Evolutionary conservation across 495 filamentous ascomycete genomes (phyloP), one percentile per base, ranked within the genome.

Genomic region (Lentithecium fluviatile): DNA sequence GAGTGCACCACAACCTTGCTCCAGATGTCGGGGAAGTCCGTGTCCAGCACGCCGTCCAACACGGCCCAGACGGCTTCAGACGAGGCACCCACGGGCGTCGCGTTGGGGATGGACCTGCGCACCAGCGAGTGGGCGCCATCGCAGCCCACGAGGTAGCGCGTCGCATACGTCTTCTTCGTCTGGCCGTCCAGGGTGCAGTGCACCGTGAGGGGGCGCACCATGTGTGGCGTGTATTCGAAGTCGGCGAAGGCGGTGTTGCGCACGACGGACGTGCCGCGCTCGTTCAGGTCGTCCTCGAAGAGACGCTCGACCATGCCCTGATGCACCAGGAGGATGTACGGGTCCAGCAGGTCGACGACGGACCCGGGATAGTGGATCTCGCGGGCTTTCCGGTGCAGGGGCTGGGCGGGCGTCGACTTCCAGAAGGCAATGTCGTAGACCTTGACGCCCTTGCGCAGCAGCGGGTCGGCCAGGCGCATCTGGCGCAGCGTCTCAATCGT

Each of bases 11-110:
- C 76, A 6, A 82, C 82, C 72, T 87, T 88, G 70, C 81, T 85
- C 83, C 85, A 87, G 23, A 91, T 82, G 69, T 91, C 88, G 10
- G 88, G 88, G 66, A 91, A 91, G 64, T 88, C 79, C 0, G 88
- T 91, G 55, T 86, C 80, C 13, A 90, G 82, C 3, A 89, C 85
- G 8, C 87, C 87, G 66, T 91, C 88, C 71, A 91, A 79, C 23
- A 91, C 88, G 40, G 86, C 88, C 88, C 88, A 91, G n/a, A 85
- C 77, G 15, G 83, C 82, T 57, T 85, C 81, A 29, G 79, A 82
- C 47, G 82, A 82, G 51, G 83, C 74, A 24, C 85, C 84, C 49
- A 82, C 75, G 36, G 89, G 81, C 66, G 85, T 75, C 8, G 84
- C 78, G 62, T 87, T 85, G 1, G 83, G 84, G 54, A 87, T 71